A percentile compares a stretch with the other conserved stretches of the same genome.
Evolutionary conservation across 1,284 basidiomycete genomes (phyloP).

Genomic region (Crucibulum parvulum): DNA sequence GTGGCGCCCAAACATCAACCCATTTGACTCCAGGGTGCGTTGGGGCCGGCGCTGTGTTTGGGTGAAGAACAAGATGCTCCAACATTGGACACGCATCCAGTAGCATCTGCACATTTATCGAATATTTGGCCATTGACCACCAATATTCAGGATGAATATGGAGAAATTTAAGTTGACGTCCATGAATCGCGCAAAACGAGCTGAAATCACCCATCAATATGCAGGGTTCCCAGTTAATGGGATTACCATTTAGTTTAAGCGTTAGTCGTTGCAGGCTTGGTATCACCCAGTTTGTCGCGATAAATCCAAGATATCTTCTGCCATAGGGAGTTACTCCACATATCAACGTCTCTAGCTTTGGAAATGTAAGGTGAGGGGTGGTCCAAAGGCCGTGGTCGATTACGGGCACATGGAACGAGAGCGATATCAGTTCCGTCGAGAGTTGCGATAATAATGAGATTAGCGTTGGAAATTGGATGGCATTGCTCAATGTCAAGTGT

Average conservation of each 20-base stretch:
- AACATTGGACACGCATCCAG: slow-evolving; percentile 5
- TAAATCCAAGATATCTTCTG: neutral
- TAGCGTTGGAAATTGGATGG: neutral
- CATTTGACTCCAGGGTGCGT: slow-evolving; percentile 7
- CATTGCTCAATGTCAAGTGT: neutral
- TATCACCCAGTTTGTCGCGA: neutral
- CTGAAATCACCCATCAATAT: neutral
- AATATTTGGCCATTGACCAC: slow-evolving; percentile 7
- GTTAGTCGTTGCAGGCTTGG: neutral
- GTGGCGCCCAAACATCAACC: slow-evolving; percentile 10
- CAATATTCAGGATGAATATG: slow-evolving; percentile 8
- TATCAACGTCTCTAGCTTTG: neutral
- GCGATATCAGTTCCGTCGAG: neutral
- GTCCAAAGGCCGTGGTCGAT: neutral
- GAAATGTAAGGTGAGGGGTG: neutral
- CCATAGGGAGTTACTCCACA: neutral
- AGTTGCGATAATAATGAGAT: neutral
- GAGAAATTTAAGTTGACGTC: slow-evolving; percentile 2
- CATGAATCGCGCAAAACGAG: slow-evolving; percentile 3
- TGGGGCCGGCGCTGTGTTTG: neutral
- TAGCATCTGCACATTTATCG: slow-evolving; percentile 1
- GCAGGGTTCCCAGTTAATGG: neutral
- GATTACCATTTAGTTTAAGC: slow-evolving; percentile 3
- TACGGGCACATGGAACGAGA: neutral
- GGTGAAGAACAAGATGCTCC: slow-evolving; percentile 10